Base-by-base conservation (phyloP, 148 eudicot species). In the Arbutus unedo region DNA sequence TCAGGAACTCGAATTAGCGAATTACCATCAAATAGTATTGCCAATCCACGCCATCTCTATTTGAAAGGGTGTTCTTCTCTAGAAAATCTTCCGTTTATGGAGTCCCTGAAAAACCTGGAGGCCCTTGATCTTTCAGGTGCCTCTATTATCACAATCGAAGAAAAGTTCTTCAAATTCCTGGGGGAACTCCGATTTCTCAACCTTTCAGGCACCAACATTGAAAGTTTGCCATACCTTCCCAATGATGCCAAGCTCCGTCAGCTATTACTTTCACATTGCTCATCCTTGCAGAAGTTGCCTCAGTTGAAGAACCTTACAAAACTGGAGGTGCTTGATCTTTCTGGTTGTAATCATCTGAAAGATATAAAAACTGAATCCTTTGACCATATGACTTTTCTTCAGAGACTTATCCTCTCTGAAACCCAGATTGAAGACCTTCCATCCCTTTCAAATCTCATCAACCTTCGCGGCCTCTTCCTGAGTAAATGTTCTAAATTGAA, bases 241-340 rank as follows among this genome's bases (percentile, higher is more conserved):
- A 44, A 74, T 1, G 38, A n/a, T 14, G 8, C 5, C 21, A 21
- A 74, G 23, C 78, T 74, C 8, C 56, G 57, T n/a, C 25, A 64
- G 77, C 78, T 86, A 10, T 55, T 55, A 23, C 78, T 83, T 41
- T 81, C 66, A 16, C 10, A 15, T 55, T 55, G 83, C 10, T 8
- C 10, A 16, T 14, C 2, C 8, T 64, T 86, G 67, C 14, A 9
- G 38, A 14, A 43, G 15, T 83, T 86, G 64, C 88, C 85, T 0
- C 43, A 60, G 2, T 9, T 74, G 59, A 49, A 54, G 15, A 51
- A 45, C 4, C 74, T 83, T 5, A 8, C 3, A 18, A 86, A 82
- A 3, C 70, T 86, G 38, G 85, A 86, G 73, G 77, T 44, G 80
- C 81, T 84, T 76, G 60, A 81, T 76, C 86, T 84, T 81, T 81